Evolutionary conservation across 2,329 filamentous ascomycete species (phyloP), one percentile per base, ranked within the genome.

Genomic region (Aspergillus quadricinctus): DNA sequence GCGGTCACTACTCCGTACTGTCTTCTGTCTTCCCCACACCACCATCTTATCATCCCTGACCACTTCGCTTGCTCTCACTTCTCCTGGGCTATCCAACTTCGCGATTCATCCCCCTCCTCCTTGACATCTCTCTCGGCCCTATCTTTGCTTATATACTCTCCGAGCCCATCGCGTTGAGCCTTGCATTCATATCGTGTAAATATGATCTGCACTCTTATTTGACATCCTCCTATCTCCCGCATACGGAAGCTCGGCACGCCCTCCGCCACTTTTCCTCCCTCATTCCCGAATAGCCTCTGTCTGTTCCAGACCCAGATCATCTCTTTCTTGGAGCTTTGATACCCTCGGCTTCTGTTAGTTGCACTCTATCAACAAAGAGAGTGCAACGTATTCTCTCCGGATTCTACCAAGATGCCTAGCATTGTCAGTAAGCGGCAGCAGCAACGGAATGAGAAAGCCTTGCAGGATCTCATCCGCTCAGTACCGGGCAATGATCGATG

Each of bases 371-470:
- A 14, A 23, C 43, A 23, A 21, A 46, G 43, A 14, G 14, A 23
- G 10, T 3, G 5, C 43, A 21, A 17, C 10, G 43, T 17, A 5
- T 4, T 14, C 21, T 23, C 21, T 46, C 43, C 19, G 23, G 43
- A 19, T 37, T 50, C 46, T 41, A 60, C 57, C 60, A 68, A 45
- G 56, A 94, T 92, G 89, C 83, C 89, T 55, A 82, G 83, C 54
- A 81, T 85, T 48, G 81, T 95, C 73, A 96, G 88, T 81, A 99
- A 97, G 83, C 91, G 94, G 77, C 91, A 97, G 79, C 93, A 97
- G 82, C 91, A 89, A 81, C 92, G 94, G 77, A 97, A 99, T 76
- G 94, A 99, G 80, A 90, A 90, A 72, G 81, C 85, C 55, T 81
- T 99, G 64, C 91, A 97, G 70, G 93, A 97, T 49, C 84, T 99